Percentiles rank a stretch among this genome's conserved stretches.
Evolutionary conservation across 2,329 filamentous ascomycete genomes (phyloP).

Genomic region (Alternaria gansuensis): DNA sequence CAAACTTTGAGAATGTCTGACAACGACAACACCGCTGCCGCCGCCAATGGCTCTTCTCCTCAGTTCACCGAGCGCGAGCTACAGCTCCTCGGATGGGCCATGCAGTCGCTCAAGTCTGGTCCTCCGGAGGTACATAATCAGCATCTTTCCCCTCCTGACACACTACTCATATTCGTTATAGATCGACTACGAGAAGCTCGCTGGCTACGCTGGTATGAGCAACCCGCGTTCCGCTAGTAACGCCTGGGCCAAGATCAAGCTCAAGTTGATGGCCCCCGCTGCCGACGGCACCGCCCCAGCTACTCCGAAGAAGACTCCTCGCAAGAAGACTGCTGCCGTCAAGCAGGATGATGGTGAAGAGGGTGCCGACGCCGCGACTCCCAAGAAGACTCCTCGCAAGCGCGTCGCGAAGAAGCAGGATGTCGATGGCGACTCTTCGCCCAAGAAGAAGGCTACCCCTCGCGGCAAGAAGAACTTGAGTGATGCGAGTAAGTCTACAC

Average conservation of each 20-base stretch:
- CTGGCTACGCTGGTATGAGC: constrained; percentile 47
- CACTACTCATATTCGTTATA: constrained; percentile 26
- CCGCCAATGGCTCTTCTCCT: constrained; percentile 17
- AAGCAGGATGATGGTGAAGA: constrained; percentile 27
- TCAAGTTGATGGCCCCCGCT: constrained; percentile 37
- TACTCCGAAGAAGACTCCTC: constrained; percentile 37
- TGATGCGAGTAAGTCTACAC: constrained; percentile 28
- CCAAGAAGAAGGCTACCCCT: constrained; percentile 44
- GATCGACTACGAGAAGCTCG: constrained; percentile 53
- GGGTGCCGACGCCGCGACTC: constrained; percentile 25
- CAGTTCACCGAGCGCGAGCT: constrained; percentile 50
- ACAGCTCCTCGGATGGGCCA: constrained; percentile 48
- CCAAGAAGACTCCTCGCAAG: constrained; percentile 46
- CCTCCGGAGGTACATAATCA: constrained; percentile 43
- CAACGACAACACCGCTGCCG: constrained; percentile 23
- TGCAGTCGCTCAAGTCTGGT: constrained; percentile 51
- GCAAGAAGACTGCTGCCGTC: constrained; percentile 27
- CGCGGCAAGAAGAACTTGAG: constrained; percentile 36
- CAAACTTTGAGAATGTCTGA: constrained; percentile 39
- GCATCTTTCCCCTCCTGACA: neutral
- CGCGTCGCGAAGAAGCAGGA: constrained; percentile 46
- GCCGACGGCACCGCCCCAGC: constrained; percentile 21
- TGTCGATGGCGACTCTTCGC: constrained; percentile 41
- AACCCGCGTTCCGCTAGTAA: constrained; percentile 52
- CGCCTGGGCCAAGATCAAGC: constrained; percentile 50